Evolutionary conservation across 129 eudicot genomes (phyloP).

Genomic region (Daucus carota): DNA sequence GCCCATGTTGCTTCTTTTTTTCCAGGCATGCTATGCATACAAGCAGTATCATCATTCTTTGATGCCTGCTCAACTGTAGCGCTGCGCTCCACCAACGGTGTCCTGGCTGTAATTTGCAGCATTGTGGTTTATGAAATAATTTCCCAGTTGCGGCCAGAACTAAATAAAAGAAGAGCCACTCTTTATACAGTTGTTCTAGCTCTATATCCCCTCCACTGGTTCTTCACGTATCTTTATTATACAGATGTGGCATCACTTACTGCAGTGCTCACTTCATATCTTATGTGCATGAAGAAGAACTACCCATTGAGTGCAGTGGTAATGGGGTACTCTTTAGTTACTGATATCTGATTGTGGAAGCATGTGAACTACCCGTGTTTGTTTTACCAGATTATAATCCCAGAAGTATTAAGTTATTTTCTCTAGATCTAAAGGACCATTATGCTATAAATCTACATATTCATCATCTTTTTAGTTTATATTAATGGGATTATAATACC

Average conservation of each 20-base stretch:
- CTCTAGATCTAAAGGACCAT: too few species aligned
- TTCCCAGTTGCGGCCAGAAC: slow-evolving; percentile 48
- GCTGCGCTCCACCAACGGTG: slow-evolving; percentile 76
- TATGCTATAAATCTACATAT: too few species aligned
- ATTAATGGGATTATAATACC: too few species aligned
- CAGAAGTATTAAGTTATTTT: too few species aligned
- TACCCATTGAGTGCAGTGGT: slow-evolving; percentile 75
- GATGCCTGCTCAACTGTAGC: slow-evolving; percentile 53
- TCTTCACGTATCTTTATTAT: slow-evolving; percentile 81
- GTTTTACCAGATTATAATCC: too few species aligned
- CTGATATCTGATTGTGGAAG: neutral
- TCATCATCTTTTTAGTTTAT: too few species aligned
- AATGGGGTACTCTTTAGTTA: slow-evolving; percentile 11
- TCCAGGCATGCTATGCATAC: slow-evolving; percentile 51
- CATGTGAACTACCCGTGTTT: neutral
- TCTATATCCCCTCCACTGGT: slow-evolving; percentile 93
- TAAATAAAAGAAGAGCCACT: slow-evolving; percentile 66
- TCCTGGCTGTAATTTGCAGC: slow-evolving; percentile 72
- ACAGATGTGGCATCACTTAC: slow-evolving; percentile 92
- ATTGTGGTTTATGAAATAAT: slow-evolving; percentile 63
- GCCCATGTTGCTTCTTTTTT: slow-evolving; percentile 78
- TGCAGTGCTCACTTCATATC: slow-evolving; percentile 66
- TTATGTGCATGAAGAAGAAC: slow-evolving; percentile 63
- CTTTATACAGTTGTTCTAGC: slow-evolving; percentile 56
- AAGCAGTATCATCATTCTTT: slow-evolving; percentile 34